A percentile compares a stretch with the other conserved stretches of the same genome.
Conservation (phyloP, 805 yeast genomes). For the Zygosaccharomyces bailii region DNA sequence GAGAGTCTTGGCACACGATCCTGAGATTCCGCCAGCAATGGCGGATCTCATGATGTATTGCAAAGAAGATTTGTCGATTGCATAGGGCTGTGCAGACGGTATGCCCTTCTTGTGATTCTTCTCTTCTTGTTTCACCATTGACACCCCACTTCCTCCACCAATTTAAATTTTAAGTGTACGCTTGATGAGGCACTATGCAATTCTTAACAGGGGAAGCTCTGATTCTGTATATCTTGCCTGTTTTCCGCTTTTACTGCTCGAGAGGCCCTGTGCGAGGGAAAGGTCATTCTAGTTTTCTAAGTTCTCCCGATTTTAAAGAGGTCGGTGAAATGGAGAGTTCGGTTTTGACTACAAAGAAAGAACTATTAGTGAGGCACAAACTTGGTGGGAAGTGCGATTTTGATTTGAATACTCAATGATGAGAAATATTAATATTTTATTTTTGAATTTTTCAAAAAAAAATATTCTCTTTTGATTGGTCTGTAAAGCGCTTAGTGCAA, state of each 20-base stretch:
- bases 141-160: constrained; percentile 3
- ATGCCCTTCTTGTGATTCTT: constrained; percentile 1
- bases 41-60: constrained; percentile 84
- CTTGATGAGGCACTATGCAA: background rate
- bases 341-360: background rate
- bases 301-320: constrained; percentile 2
- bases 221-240: background rate
- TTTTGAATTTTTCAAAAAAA: no score
- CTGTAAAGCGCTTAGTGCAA: background rate
- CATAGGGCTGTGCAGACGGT: constrained; percentile 8
- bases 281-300: background rate
- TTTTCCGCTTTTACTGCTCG: background rate
- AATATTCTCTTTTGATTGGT: background rate
- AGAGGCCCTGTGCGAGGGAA: background rate
- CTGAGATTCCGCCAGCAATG: constrained; percentile 92
- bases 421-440: no score
- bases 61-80: constrained; percentile 60
- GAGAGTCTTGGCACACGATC: constrained; percentile 91
- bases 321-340: background rate
- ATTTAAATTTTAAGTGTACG: background rate
- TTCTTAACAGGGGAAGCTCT: background rate
- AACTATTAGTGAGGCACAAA: background rate
- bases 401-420: no score
- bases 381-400: no score
- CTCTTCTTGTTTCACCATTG: background rate